phyloP scores from a whole-genome alignment of 164 flowering plant species.

The Sextonia rubra region DNA sequence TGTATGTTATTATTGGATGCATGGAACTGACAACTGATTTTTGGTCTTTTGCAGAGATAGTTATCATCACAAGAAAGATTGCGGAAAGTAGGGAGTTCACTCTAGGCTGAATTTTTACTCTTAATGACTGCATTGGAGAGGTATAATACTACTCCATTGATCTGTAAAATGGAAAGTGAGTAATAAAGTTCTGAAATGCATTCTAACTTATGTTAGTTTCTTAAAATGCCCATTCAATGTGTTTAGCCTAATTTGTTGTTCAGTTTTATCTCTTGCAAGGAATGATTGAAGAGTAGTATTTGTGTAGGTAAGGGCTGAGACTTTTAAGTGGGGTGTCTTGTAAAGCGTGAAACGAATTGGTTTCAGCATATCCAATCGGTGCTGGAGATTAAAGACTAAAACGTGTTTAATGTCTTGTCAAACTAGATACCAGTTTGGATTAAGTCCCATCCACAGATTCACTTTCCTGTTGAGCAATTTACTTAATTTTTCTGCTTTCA shows the following conservation, averaged over 20 bases:
- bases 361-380: neutral
- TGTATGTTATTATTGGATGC: neutral
- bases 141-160: conserved; percentile 7
- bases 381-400: neutral
- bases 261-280: neutral
- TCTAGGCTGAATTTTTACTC: conserved; percentile 14
- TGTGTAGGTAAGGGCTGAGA: neutral
- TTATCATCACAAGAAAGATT: neutral
- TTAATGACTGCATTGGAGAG: conserved; percentile 18
- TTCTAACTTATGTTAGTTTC: neutral
- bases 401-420: neutral
- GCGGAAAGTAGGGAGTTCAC: conserved; percentile 5
- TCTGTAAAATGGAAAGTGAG: conserved; percentile 13
- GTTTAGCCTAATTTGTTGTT: neutral
- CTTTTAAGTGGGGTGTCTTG: neutral
- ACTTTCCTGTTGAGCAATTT: neutral
- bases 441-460: neutral
- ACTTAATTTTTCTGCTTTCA: neutral
- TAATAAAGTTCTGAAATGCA: conserved; percentile 3
- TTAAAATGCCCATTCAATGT: neutral
- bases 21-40: no score
- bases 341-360: neutral
- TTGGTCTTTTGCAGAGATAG: conserved; percentile 19
- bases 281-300: neutral
- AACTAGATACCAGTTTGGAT: neutral